A percentile compares a stretch with the other conserved stretches of the same genome.
Conservation (phyloP, 176 grass and related monocot species). For the Musa itinerans region DNA sequence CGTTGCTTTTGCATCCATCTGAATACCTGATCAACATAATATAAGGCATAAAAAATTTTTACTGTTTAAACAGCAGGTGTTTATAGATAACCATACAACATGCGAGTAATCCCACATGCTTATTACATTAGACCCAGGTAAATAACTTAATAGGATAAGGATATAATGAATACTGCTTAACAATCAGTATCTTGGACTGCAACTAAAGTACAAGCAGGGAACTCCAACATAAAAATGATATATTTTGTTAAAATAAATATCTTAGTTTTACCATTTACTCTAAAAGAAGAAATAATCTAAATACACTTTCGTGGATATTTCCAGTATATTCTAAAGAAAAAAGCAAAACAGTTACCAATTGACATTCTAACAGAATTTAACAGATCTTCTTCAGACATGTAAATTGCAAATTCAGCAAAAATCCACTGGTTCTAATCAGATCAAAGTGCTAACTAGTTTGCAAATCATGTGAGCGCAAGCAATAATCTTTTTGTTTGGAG, state of each 20-base stretch:
- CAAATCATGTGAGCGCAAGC: too few species aligned
- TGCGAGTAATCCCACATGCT: background rate
- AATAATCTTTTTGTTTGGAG: too few species aligned
- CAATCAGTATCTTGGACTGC: background rate
- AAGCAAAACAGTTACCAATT: too few species aligned
- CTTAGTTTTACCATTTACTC: too few species aligned
- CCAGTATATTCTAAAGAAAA: too few species aligned
- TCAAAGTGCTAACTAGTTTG: background rate
- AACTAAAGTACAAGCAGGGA: background rate
- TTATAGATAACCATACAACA: background rate
- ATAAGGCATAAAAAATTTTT: background rate
- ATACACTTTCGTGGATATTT: too few species aligned
- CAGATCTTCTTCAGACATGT: too few species aligned
- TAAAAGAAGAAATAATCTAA: too few species aligned
- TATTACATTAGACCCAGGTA: background rate
- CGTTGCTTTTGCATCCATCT: slow-evolving; percentile 97
- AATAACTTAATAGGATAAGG: background rate
- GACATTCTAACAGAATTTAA: too few species aligned
- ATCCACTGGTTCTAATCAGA: background rate
- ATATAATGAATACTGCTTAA: background rate
- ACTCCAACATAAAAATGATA: too few species aligned
- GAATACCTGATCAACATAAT: slow-evolving; percentile 52
- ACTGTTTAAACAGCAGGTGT: background rate
- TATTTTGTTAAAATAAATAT: too few species aligned
- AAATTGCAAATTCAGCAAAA: background rate